Percentiles rank a stretch among this genome's conserved stretches.
phyloP scores from a whole-genome alignment of 306 rosid genomes.

The Quercus alba region DNA sequence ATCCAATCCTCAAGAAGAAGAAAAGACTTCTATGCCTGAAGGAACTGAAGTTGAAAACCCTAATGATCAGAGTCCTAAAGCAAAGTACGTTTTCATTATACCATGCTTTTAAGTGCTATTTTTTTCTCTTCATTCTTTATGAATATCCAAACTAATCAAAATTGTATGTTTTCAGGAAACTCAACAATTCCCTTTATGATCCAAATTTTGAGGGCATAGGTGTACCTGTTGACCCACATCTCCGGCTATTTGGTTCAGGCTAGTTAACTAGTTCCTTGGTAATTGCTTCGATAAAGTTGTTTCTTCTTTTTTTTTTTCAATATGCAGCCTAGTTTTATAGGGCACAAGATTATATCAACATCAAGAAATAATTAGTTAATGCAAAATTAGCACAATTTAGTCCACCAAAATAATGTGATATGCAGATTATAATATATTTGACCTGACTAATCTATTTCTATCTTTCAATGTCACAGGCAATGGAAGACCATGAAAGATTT shows the following conservation, averaged over 20 bases:
- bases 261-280: background rate
- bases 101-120: background rate
- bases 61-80: background rate
- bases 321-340: too few relatives aligned
- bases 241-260: conserved; percentile 24
- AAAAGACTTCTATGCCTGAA: background rate
- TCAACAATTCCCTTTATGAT: conserved; percentile 26
- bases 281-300: background rate
- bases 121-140: background rate
- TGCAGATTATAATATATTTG: background rate
- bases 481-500: background rate
- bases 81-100: background rate
- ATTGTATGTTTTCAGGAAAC: background rate
- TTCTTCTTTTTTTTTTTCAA: background rate
- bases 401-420: too few relatives aligned
- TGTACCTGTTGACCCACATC: conserved; percentile 36
- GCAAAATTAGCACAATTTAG: too few relatives aligned
- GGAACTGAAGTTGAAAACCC: background rate
- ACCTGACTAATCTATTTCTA: background rate
- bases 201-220: conserved; percentile 22
- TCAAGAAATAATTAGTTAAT: too few relatives aligned
- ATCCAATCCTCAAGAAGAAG: background rate
- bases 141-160: background rate
- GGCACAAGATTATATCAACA: too few relatives aligned
- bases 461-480: background rate